Evolutionary conservation across 2,329 filamentous ascomycete genomes (phyloP).

Genomic region (Dothiorella sarmentorum): DNA sequence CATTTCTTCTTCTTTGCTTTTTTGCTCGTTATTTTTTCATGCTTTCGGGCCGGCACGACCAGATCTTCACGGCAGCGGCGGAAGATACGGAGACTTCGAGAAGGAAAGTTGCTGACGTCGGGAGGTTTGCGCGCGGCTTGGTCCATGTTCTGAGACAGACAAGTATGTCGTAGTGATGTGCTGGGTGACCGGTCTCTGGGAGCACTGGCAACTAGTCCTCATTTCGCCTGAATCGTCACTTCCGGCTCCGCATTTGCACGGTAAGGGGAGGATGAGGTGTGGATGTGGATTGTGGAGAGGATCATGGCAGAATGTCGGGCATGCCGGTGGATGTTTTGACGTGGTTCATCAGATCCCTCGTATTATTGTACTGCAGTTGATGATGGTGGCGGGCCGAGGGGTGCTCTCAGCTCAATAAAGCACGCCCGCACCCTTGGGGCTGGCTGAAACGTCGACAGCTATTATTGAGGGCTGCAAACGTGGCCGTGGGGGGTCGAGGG

Average conservation of each 20-base stretch:
- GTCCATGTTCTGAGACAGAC: neutral
- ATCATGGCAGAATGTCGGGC: neutral
- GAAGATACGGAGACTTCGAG: neutral
- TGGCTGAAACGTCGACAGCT: neutral
- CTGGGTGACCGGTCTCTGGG: neutral
- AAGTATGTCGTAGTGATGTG: neutral
- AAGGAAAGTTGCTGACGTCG: neutral
- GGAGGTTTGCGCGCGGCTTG: neutral
- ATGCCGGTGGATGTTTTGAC: neutral
- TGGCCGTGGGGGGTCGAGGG: neutral
- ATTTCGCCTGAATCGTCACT: neutral
- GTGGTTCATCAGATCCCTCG: neutral
- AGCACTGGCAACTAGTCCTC: neutral
- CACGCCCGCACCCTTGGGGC: neutral
- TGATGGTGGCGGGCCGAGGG: constrained; percentile 3
- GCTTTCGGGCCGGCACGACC: neutral
- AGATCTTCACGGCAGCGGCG: neutral
- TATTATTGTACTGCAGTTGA: no score
- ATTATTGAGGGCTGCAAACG: neutral
- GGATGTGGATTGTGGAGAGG: neutral
- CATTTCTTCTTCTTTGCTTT: neutral
- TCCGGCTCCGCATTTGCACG: neutral
- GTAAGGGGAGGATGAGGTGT: neutral
- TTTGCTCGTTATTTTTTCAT: neutral
- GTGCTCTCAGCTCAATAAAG: constrained; percentile 14